Evolutionary conservation across 148 eudicot species (phyloP).

Genomic region (Spergularia marina): DNA sequence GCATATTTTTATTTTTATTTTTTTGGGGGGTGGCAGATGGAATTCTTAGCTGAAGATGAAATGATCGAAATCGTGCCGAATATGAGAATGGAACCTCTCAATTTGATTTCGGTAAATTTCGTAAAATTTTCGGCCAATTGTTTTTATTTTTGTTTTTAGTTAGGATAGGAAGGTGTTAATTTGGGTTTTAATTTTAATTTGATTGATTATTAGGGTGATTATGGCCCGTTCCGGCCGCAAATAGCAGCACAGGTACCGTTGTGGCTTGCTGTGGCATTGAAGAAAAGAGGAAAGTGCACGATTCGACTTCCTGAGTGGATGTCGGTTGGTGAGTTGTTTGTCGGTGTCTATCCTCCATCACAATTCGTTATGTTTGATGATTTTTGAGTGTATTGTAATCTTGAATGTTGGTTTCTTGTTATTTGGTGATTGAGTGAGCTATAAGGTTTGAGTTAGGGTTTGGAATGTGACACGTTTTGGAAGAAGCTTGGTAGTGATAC

Average conservation of each 20-base stretch:
- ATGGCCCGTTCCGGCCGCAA: constrained; percentile 85
- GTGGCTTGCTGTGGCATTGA: constrained; percentile 91
- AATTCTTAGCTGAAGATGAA: constrained; percentile 93
- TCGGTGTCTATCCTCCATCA: neutral
- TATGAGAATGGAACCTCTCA: constrained; percentile 80
- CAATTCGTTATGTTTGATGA: neutral
- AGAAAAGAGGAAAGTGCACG: constrained; percentile 92
- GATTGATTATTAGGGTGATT: constrained; percentile 62
- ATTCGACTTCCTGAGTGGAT: constrained; percentile 87
- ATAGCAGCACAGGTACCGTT: constrained; percentile 72
- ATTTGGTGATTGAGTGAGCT: neutral
- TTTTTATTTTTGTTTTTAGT: neutral
- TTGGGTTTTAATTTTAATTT: neutral
- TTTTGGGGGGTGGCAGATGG: constrained; percentile 47
- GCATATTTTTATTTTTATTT: neutral
- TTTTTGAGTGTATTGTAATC: neutral
- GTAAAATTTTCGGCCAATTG: neutral
- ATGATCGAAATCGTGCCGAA: constrained; percentile 75
- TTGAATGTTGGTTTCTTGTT: neutral
- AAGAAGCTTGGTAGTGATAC: too few relatives aligned
- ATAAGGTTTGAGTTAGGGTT: neutral
- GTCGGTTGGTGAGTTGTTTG: constrained; percentile 61
- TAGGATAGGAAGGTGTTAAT: neutral
- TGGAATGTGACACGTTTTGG: too few relatives aligned
- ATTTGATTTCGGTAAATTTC: constrained; percentile 57